Base-by-base conservation (phyloP, 2,329 filamentous ascomycete species). In the Fusarium proliferatum region DNA sequence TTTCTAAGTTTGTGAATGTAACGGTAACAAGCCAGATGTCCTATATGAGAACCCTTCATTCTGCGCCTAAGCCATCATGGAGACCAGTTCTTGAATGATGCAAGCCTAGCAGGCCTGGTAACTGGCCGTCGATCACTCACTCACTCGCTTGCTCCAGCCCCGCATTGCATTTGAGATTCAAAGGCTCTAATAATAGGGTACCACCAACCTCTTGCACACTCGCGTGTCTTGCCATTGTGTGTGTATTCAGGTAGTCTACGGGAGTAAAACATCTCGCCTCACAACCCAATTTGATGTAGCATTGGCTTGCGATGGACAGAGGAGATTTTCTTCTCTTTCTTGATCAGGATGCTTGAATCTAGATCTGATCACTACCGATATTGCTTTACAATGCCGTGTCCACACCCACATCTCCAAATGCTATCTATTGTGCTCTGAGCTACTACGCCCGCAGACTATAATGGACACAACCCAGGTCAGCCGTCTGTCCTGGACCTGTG, bases 171-270 rank as follows among this genome's bases (percentile, higher is more conserved):
- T 39, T 34, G 43, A 58, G 38, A 46, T 64, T 45, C 23, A 38
- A 17, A 38, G 43, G 23, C 19, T 36, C 74, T 75, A 76, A 76
- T 67, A 73, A 76, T 75, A 76, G 64, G 61, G n/a, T 11, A 30
- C 17, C 28, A 21, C 19, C 34, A 65, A 76, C 71, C 70, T 65
- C 67, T 73, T 59, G 62, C 36, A 71, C 46, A 60, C 56, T 65
- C 43, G 39, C 57, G 56, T 45, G 62, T 72, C 70, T 69, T 56
- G 59, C 70, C 64, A 74, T 68, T 52, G 28, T 67, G 45, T 53
- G 39, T 52, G 41, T 38, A 57, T 64, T 33, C 53, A 41, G 46
- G 43, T 51, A 69, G 45, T 33, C 30, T 33, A 33, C 30, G 51
- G 30, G 28, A 52, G 39, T 43, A 39, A 41, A 63, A 34, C 38